Conservation (phyloP, 1,139 yeast species). For the Blastobotrys malaysiensis region DNA sequence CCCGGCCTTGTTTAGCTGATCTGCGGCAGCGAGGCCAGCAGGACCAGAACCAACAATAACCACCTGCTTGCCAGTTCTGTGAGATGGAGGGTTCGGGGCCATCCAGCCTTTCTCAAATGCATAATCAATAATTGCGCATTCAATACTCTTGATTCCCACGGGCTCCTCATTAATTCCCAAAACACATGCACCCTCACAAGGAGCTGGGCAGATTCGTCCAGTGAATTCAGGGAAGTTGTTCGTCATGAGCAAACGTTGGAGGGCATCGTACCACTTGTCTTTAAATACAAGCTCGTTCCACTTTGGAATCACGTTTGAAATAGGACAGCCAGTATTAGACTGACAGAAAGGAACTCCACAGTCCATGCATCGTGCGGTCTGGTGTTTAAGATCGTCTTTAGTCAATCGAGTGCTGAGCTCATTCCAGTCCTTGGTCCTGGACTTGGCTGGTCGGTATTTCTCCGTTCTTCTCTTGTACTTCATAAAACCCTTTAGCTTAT, state of each 20-base stretch:
- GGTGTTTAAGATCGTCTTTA: slow-evolving; percentile 79
- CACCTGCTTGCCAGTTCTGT: slow-evolving; percentile 77
- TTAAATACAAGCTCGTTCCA: slow-evolving; percentile 96
- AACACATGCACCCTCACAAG: slow-evolving; percentile 98
- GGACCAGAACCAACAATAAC: slow-evolving; percentile 97
- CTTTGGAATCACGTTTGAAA: slow-evolving; percentile 93
- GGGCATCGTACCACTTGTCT: slow-evolving; percentile 92
- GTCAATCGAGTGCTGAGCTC: slow-evolving; percentile 80
- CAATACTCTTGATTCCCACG: slow-evolving; percentile 94
- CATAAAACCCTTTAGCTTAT: slow-evolving; percentile 86
- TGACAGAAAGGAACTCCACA: slow-evolving; percentile 99
- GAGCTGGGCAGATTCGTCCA: slow-evolving; percentile 98
- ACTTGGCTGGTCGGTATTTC: slow-evolving; percentile 70
- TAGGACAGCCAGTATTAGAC: slow-evolving; percentile 96
- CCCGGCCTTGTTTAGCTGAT: slow-evolving; percentile 94
- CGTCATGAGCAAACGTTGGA: slow-evolving; percentile 88
- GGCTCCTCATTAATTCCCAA: slow-evolving; percentile 92
- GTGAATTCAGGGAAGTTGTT: slow-evolving; percentile 98
- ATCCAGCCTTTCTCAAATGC: slow-evolving; percentile 98
- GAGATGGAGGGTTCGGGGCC: slow-evolving; percentile 70
- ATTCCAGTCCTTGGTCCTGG: slow-evolving; percentile 86
- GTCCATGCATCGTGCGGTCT: slow-evolving; percentile 99
- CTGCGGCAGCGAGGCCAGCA: slow-evolving; percentile 93
- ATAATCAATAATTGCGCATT: slow-evolving; percentile 92
- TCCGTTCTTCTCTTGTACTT: slow-evolving; percentile 87